These are phyloP conservation scores for Echites panduratus DNA, from an alignment of 257 asterid genomes.

Conservation along the genomic window DNA sequence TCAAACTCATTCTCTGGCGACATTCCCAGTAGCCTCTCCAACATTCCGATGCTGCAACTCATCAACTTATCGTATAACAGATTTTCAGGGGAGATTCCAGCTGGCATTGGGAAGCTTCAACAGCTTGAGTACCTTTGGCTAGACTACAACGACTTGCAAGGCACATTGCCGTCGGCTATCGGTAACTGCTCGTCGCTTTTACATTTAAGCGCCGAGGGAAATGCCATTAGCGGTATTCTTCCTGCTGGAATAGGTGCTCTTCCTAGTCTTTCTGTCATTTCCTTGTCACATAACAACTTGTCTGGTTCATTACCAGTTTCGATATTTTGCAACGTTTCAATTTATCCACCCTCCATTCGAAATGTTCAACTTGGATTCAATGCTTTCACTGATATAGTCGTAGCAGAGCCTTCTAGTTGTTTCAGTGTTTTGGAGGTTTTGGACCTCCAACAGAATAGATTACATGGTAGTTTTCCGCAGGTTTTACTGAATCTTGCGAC, in stretches of 20 bases:
- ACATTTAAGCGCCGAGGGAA: slow-evolving; percentile 62
- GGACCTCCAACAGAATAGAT: slow-evolving; percentile 42
- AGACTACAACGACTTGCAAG: slow-evolving; percentile 44
- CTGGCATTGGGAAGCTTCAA: slow-evolving; percentile 44
- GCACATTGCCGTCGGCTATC: slow-evolving; percentile 62
- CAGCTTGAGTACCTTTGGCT: slow-evolving; percentile 53
- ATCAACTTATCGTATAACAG: slow-evolving; percentile 46
- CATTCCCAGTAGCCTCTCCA: slow-evolving; percentile 31
- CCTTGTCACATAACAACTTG: slow-evolving; percentile 42
- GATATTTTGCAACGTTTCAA: slow-evolving; percentile 49
- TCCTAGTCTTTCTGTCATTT: slow-evolving; percentile 46
- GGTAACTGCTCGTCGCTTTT: slow-evolving; percentile 64
- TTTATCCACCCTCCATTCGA: slow-evolving; percentile 43
- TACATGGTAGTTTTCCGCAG: slow-evolving; percentile 38
- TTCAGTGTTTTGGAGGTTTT: slow-evolving; percentile 44
- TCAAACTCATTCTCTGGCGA: slow-evolving; percentile 49
- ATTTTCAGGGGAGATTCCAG: slow-evolving; percentile 55
- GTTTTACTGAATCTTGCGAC: slow-evolving; percentile 32
- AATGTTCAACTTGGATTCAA: slow-evolving; percentile 56
- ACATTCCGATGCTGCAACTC: slow-evolving; percentile 30
- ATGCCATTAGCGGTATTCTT: slow-evolving; percentile 45
- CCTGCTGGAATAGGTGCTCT: slow-evolving; percentile 51
- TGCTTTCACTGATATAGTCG: slow-evolving; percentile 41
- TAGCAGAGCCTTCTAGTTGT: slow-evolving; percentile 19
- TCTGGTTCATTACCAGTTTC: slow-evolving; percentile 54